Conservation (phyloP, 1,284 basidiomycete species). For the Pseudozyma sp. region DNA sequence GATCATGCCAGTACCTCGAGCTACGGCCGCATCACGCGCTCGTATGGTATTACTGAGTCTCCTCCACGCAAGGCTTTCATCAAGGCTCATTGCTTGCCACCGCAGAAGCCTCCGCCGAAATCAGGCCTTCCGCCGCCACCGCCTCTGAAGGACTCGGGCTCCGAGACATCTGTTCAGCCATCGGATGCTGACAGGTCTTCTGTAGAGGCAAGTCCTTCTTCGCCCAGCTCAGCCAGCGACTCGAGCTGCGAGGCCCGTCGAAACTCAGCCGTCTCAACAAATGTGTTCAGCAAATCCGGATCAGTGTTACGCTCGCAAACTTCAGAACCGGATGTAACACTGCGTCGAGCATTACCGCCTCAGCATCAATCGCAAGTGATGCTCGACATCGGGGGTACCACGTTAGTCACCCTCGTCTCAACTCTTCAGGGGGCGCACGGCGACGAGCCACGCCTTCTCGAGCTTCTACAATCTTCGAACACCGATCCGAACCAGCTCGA, state of each 20-base stretch:
- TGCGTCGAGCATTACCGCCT: constrained; percentile 1
- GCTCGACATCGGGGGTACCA: constrained; percentile 30
- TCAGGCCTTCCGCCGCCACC: constrained; percentile 24
- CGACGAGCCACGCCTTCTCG: constrained; percentile 19
- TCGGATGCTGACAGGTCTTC: not conserved
- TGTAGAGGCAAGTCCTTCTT: not conserved
- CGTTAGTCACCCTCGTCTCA: constrained; percentile 19
- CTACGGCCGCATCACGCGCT: not conserved
- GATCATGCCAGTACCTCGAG: constrained; percentile 15
- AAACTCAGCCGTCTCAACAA: too few relatives aligned
- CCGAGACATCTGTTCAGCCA: not conserved
- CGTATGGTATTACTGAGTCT: constrained; percentile 2
- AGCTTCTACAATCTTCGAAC: not conserved
- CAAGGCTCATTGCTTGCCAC: constrained; percentile 27
- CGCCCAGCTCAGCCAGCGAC: not conserved
- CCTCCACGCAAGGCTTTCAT: constrained; percentile 6
- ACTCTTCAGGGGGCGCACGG: constrained; percentile 19
- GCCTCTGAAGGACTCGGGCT: not conserved
- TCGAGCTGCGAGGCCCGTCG: too few relatives aligned
- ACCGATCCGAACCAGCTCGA: too few relatives aligned
- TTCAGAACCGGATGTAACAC: too few relatives aligned
- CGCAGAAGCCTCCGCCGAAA: constrained; percentile 45
- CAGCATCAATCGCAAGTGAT: constrained; percentile 13
- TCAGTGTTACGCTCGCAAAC: too few relatives aligned
- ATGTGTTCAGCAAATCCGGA: too few relatives aligned